Conservation (phyloP, 1,284 basidiomycete species). For the Malassezia restricta region DNA sequence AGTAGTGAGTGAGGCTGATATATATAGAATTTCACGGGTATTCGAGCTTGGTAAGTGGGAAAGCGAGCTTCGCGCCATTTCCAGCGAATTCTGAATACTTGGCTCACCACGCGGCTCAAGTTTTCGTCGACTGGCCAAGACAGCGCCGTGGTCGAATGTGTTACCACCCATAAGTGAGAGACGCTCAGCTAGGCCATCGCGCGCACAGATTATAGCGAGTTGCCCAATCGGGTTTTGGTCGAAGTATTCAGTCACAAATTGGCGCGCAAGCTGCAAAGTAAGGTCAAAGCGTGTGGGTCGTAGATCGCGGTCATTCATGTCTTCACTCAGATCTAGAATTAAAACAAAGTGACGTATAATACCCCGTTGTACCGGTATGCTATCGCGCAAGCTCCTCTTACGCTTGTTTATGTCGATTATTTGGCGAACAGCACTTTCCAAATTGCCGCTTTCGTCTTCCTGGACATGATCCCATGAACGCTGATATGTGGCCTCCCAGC, state of each 20-base stretch:
- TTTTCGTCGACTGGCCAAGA: constrained; percentile 71
- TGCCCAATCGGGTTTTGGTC: constrained; percentile 99
- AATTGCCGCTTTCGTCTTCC: constrained; percentile 83
- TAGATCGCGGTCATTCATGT: constrained; percentile 92
- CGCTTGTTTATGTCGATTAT: constrained; percentile 72
- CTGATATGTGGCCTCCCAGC: constrained; percentile 90
- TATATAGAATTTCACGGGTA: constrained; percentile 80
- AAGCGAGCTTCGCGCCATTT: constrained; percentile 57
- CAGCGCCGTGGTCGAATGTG: constrained; percentile 77
- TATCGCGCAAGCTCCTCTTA: constrained; percentile 55
- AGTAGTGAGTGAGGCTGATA: constrained; percentile 88
- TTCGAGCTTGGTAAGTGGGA: constrained; percentile 81
- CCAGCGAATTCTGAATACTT: constrained; percentile 86
- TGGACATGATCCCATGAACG: constrained; percentile 92
- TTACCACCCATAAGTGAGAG: constrained; percentile 64
- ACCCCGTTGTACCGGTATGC: constrained; percentile 74
- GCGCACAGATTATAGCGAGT: constrained; percentile 40
- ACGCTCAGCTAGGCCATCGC: constrained; percentile 40
- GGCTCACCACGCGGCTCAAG: constrained; percentile 85
- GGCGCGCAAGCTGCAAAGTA: constrained; percentile 62
- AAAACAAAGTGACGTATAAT: constrained; percentile 92
- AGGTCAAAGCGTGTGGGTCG: constrained; percentile 69
- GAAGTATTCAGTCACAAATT: constrained; percentile 92
- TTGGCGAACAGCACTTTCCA: constrained; percentile 78
- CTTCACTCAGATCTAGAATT: constrained; percentile 73